Conservation (phyloP, 176 grass and related monocot species). For the Zea luxurians region DNA sequence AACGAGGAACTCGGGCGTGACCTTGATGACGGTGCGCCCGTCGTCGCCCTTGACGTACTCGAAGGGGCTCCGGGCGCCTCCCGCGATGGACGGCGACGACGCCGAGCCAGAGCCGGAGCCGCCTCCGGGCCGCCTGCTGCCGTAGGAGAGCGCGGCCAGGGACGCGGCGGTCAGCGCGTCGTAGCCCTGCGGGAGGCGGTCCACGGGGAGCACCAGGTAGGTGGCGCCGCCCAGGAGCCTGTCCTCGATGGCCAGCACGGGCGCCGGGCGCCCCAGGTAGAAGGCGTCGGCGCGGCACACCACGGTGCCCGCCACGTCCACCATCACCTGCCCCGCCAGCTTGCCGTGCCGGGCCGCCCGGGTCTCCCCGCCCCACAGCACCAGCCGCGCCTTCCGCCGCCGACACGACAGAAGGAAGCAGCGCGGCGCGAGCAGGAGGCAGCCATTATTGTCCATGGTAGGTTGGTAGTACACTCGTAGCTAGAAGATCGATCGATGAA, state of each 20-base stretch:
- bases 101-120: not conserved
- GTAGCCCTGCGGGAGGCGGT: slow-evolving; percentile 55
- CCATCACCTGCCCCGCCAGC: slow-evolving; percentile 66
- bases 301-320: slow-evolving; percentile 51
- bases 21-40: slow-evolving; percentile 64
- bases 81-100: slow-evolving; percentile 16
- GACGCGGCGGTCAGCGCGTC: slow-evolving; percentile 44
- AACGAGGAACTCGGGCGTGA: slow-evolving; percentile 70
- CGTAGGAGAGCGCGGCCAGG: slow-evolving; percentile 53
- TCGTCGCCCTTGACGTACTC: slow-evolving; percentile 64
- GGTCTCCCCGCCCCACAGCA: slow-evolving; percentile 68
- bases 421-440: not conserved
- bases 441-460: slow-evolving; percentile 10
- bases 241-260: slow-evolving; percentile 69
- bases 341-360: slow-evolving; percentile 22
- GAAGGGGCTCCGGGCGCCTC: slow-evolving; percentile 52
- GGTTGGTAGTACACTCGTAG: too few relatives aligned
- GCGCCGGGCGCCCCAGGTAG: slow-evolving; percentile 61
- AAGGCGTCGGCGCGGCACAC: slow-evolving; percentile 74
- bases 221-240: slow-evolving; percentile 47
- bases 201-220: slow-evolving; percentile 81
- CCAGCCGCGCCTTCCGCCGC: slow-evolving; percentile 42
- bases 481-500: not conserved
- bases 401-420: not conserved
- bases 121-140: not conserved